Evolutionary conservation across 257 asterid species (phyloP).

Genomic region (Solanum chiquidenum): DNA sequence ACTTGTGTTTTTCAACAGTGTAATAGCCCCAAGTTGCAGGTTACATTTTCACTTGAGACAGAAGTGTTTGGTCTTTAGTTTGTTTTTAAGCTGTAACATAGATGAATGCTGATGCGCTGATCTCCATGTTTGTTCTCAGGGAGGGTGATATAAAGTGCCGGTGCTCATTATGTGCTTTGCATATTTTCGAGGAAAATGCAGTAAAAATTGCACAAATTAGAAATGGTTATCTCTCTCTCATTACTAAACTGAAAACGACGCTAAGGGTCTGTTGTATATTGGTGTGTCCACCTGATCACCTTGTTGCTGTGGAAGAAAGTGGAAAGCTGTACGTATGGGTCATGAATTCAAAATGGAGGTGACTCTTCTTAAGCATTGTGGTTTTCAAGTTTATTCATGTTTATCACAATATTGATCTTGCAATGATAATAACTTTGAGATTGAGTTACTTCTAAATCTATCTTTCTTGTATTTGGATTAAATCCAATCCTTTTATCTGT

Average conservation of each 20-base stretch:
- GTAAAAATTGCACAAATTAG: conserved; percentile 62
- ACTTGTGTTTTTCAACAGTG: conserved; percentile 56
- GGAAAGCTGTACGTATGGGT: conserved; percentile 82
- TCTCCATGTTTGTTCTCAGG: conserved; percentile 30
- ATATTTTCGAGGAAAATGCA: conserved; percentile 45
- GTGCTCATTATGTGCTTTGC: conserved; percentile 56
- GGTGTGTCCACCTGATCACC: conserved; percentile 68
- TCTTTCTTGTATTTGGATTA: background rate
- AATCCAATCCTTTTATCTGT: background rate
- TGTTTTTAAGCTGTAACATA: background rate
- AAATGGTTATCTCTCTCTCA: conserved; percentile 55
- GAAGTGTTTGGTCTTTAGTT: background rate
- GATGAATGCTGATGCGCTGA: conserved; percentile 6
- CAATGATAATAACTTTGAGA: background rate
- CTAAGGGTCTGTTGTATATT: conserved; percentile 47
- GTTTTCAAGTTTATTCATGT: background rate
- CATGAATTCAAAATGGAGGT: conserved; percentile 92
- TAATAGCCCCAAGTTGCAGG: conserved; percentile 77
- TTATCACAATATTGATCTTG: background rate
- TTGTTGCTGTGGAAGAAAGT: conserved; percentile 73
- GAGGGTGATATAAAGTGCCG: conserved; percentile 54
- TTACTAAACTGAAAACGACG: conserved; percentile 48
- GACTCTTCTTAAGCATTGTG: conserved; percentile 3
- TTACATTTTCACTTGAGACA: conserved; percentile 12
- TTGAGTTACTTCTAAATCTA: background rate